Conservation (phyloP, 805 yeast genomes). For the Kuraishia molischiana region DNA sequence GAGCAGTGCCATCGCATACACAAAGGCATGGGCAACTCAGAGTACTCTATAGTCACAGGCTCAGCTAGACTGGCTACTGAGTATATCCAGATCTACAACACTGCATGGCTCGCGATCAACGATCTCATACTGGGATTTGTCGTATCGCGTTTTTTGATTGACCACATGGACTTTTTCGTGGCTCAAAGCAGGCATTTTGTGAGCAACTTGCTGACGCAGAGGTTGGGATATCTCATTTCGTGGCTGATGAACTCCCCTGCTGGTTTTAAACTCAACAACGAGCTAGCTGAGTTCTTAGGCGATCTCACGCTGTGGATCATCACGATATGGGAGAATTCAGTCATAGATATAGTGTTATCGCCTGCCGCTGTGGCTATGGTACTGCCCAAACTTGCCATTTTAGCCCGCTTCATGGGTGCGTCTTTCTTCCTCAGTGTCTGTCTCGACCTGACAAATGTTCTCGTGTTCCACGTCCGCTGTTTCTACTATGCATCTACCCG, state of each 20-base stretch:
- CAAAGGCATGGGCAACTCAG: conserved; percentile 27
- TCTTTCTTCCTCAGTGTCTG: conserved; percentile 59
- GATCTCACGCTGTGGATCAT: conserved; percentile 82
- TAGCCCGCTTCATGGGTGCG: conserved; percentile 32
- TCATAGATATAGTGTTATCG: neutral
- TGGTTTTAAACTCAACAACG: conserved; percentile 85
- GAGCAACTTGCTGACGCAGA: conserved; percentile 32
- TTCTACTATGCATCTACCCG: conserved; percentile 75
- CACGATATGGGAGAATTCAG: conserved; percentile 41
- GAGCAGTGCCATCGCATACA: conserved; percentile 56
- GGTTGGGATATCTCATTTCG: conserved; percentile 37
- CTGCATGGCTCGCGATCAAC: conserved; percentile 78
- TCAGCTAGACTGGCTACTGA: conserved; percentile 33
- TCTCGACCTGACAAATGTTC: conserved; percentile 52
- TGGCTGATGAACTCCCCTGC: conserved; percentile 90
- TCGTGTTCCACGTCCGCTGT: conserved; percentile 64
- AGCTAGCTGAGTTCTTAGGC: conserved; percentile 77
- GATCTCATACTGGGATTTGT: conserved; percentile 71
- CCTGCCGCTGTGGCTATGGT: neutral
- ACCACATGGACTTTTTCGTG: conserved; percentile 7
- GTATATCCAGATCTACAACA: conserved; percentile 74
- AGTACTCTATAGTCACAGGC: conserved; percentile 26
- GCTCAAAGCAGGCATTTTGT: conserved; percentile 17
- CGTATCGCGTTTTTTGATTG: conserved; percentile 34
- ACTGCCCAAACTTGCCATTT: neutral